Evolutionary conservation across 306 rosid genomes (phyloP).

Genomic region (Lathyrus aphaca): DNA sequence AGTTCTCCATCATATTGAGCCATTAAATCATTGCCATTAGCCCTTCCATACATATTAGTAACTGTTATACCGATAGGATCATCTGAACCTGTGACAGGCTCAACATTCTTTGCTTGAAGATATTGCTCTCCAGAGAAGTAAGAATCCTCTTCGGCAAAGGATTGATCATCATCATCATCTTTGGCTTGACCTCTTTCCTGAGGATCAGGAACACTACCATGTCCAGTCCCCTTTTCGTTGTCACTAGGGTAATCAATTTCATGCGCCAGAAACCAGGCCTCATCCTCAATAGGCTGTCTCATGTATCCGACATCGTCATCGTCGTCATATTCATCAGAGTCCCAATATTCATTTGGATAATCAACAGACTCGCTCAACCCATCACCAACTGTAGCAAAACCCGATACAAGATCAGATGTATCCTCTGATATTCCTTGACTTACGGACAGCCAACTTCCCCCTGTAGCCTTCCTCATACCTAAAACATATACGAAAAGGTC

Average conservation of each 20-base stretch:
- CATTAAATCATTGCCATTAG: constrained; percentile 67
- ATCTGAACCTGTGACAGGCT: constrained; percentile 64
- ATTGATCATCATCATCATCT: constrained; percentile 95
- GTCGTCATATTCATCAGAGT: constrained; percentile 97
- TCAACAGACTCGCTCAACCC: constrained; percentile 89
- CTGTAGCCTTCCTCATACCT: constrained; percentile 83
- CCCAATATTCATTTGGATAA: constrained; percentile 96
- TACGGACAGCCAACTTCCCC: constrained; percentile 91
- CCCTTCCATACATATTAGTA: constrained; percentile 74
- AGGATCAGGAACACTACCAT: constrained; percentile 82
- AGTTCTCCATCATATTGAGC: constrained; percentile 88
- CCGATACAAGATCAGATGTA: constrained; percentile 92
- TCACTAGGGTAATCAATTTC: constrained; percentile 99
- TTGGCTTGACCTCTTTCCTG: constrained; percentile 77
- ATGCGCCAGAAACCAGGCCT: constrained; percentile 99
- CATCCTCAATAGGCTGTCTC: constrained; percentile 99
- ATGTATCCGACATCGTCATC: constrained; percentile 93
- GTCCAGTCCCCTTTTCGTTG: constrained; percentile 90
- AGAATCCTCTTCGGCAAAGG: constrained; percentile 96
- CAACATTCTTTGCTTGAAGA: constrained; percentile 71
- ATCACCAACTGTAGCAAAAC: constrained; percentile 96
- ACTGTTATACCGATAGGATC: constrained; percentile 70
- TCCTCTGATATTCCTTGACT: constrained; percentile 97
- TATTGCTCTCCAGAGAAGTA: constrained; percentile 91
- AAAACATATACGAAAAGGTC: constrained; percentile 39